These are phyloP conservation scores for Gyromitra esculenta DNA, from an alignment of 2,329 filamentous ascomycete genomes.

Conservation along the genomic window DNA sequence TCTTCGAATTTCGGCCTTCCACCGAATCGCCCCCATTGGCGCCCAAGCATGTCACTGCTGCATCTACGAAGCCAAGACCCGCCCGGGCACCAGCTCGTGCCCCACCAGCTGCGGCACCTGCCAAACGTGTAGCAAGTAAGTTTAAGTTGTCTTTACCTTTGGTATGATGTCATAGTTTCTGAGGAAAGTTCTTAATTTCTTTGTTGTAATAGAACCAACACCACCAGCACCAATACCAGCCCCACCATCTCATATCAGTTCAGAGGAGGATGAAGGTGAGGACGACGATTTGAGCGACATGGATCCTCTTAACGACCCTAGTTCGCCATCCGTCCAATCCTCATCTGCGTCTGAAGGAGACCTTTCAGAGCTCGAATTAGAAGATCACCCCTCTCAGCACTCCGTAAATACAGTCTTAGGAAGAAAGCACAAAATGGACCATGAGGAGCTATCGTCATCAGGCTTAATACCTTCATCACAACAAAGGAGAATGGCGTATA, in stretches of 20 bases:
- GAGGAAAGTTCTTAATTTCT: slow-evolving; percentile 30
- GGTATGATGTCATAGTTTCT: slow-evolving; percentile 16
- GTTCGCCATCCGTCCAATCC: slow-evolving; percentile 52
- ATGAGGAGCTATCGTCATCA: slow-evolving; percentile 45
- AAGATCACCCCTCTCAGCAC: slow-evolving; percentile 52
- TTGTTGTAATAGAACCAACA: slow-evolving; percentile 47
- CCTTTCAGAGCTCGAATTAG: slow-evolving; percentile 51
- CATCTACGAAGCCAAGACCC: slow-evolving; percentile 67
- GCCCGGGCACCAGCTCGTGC: slow-evolving; percentile 53
- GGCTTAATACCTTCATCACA: slow-evolving; percentile 44
- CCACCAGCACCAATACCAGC: slow-evolving; percentile 50
- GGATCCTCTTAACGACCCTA: slow-evolving; percentile 53
- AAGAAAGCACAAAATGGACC: slow-evolving; percentile 53
- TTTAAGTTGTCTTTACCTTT: slow-evolving; percentile 11
- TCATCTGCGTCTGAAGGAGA: slow-evolving; percentile 53
- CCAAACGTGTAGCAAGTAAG: slow-evolving; percentile 45
- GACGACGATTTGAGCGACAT: slow-evolving; percentile 55
- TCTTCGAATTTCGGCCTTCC: slow-evolving; percentile 89
- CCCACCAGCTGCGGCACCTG: slow-evolving; percentile 37
- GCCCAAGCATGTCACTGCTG: slow-evolving; percentile 82
- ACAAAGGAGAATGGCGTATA: slow-evolving; percentile 78
- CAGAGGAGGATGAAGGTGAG: slow-evolving; percentile 52
- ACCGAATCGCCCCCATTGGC: slow-evolving; percentile 90
- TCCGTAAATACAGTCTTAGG: slow-evolving; percentile 52
- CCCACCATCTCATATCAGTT: slow-evolving; percentile 53